A percentile compares a stretch with the other conserved stretches of the same genome.
These are phyloP conservation scores for Iodosphaeria phyllophila DNA, from an alignment of 2,329 filamentous ascomycete species.

Conservation along the genomic window DNA sequence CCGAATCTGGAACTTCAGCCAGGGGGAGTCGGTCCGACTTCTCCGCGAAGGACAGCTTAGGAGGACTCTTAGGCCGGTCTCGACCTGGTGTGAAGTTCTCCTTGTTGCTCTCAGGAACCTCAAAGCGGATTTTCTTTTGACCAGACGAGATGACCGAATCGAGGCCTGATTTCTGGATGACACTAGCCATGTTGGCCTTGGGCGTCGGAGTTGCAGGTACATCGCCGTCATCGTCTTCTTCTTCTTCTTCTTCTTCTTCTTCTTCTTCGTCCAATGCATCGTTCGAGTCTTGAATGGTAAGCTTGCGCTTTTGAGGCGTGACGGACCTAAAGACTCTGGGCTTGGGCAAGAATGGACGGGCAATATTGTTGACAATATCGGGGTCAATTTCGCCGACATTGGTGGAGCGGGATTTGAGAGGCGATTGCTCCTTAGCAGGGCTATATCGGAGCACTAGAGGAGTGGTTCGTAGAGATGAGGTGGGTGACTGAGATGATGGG, in stretches of 20 bases:
- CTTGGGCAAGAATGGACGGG: too few species aligned
- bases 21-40: conserved; percentile 8
- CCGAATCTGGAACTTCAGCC: conserved; percentile 12
- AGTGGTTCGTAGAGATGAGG: too few species aligned
- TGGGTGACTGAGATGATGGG: conserved; percentile 11
- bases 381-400: too few species aligned
- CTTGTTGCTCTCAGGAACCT: conserved; percentile 13
- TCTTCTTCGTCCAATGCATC: conserved; percentile 10
- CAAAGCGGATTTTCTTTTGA: conserved; percentile 10
- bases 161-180: conserved; percentile 10
- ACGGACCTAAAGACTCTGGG: too few species aligned
- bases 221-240: too few species aligned
- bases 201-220: conserved; percentile 8
- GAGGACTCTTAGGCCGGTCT: conserved; percentile 12
- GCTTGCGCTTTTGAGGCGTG: too few species aligned
- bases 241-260: too few species aligned
- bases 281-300: conserved; percentile 12
- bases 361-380: too few species aligned
- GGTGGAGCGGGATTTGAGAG: conserved; percentile 10
- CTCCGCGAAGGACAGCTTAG: conserved; percentile 7
- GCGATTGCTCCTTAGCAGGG: conserved; percentile 7
- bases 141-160: too few species aligned
- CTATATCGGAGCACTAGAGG: conserved; percentile 10
- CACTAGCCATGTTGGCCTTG: conserved; percentile 7
- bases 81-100: conserved; percentile 15